phyloP scores from a whole-genome alignment of 768 basidiomycete species.

The Mycena maculata region DNA sequence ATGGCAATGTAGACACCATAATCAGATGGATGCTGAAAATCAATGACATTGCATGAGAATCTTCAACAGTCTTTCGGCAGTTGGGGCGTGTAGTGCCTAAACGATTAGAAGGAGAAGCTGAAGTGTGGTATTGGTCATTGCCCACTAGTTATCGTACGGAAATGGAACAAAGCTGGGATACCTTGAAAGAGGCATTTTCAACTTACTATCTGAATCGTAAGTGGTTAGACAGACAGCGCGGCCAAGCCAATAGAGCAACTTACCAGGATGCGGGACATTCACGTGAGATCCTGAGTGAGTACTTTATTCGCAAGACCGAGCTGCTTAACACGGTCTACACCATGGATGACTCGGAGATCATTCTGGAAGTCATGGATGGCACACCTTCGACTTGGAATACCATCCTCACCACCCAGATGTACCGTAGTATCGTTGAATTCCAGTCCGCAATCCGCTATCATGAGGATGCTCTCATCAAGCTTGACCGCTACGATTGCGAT shows the following conservation, averaged over 20 bases:
- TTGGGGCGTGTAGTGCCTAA: constrained; percentile 45
- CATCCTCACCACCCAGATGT: constrained; percentile 36
- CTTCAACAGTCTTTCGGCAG: constrained; percentile 37
- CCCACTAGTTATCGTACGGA: not conserved
- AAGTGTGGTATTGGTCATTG: constrained; percentile 46
- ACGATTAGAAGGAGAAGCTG: constrained; percentile 40
- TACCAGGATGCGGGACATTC: not conserved
- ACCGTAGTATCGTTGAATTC: constrained; percentile 27
- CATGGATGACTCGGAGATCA: not conserved
- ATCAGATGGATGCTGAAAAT: constrained; percentile 44
- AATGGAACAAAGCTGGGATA: constrained; percentile 43
- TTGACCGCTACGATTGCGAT: not conserved
- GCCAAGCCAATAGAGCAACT: constrained; percentile 34
- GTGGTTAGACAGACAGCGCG: constrained; percentile 44
- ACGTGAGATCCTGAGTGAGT: not conserved
- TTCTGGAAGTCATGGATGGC: constrained; percentile 27
- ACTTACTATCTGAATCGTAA: constrained; percentile 48
- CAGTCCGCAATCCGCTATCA: constrained; percentile 18
- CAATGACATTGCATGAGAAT: constrained; percentile 37
- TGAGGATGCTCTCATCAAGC: not conserved
- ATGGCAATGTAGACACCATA: constrained; percentile 43
- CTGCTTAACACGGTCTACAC: not conserved
- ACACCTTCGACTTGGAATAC: constrained; percentile 45
- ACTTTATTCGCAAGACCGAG: not conserved
- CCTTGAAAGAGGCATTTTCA: constrained; percentile 40